These are phyloP conservation scores for Rhizopus stolonifer DNA, from an alignment of 371 early-diverging fungal genomes.

Conservation along the genomic window DNA sequence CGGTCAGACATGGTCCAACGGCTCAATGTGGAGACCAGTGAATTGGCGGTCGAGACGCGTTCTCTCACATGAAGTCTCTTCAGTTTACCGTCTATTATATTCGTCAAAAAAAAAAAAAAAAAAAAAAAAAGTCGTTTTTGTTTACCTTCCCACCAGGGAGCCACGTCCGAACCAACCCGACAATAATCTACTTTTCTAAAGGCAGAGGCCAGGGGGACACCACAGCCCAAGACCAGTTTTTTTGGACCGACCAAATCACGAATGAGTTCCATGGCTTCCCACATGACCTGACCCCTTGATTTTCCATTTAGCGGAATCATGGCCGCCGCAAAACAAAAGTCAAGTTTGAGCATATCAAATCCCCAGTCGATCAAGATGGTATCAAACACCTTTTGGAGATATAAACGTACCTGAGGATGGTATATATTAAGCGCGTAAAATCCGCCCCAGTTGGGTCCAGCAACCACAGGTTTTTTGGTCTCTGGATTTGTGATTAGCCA, in stretches of 20 bases:
- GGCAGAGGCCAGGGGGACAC: conserved; percentile 55
- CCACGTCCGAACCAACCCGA: conserved; percentile 63
- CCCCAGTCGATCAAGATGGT: conserved; percentile 55
- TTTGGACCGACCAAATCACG: conserved; percentile 54
- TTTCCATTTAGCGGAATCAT: conserved; percentile 55
- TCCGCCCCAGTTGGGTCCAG: conserved; percentile 54
- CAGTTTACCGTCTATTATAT: conserved; percentile 40
- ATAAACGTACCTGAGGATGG: conserved; percentile 41
- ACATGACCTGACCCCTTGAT: conserved; percentile 61
- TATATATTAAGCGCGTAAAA: conserved; percentile 59
- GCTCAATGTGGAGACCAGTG: conserved; percentile 52
- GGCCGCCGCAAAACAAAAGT: conserved; percentile 63
- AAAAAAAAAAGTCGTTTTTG: background rate
- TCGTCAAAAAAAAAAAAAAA: too few species aligned
- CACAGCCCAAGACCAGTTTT: conserved; percentile 57
- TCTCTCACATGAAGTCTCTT: conserved; percentile 59
- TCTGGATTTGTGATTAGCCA: conserved; percentile 50
- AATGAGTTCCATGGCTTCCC: conserved; percentile 58
- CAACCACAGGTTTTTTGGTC: conserved; percentile 34
- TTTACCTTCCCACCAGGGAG: conserved; percentile 58
- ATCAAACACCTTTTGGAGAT: conserved; percentile 56
- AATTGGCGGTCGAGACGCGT: conserved; percentile 59
- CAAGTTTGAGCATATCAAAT: conserved; percentile 60
- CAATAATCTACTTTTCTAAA: conserved; percentile 59
- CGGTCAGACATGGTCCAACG: conserved; percentile 58